Evolutionary conservation across 768 basidiomycete genomes (phyloP).

Genomic region (Boletus vermiculosoides): DNA sequence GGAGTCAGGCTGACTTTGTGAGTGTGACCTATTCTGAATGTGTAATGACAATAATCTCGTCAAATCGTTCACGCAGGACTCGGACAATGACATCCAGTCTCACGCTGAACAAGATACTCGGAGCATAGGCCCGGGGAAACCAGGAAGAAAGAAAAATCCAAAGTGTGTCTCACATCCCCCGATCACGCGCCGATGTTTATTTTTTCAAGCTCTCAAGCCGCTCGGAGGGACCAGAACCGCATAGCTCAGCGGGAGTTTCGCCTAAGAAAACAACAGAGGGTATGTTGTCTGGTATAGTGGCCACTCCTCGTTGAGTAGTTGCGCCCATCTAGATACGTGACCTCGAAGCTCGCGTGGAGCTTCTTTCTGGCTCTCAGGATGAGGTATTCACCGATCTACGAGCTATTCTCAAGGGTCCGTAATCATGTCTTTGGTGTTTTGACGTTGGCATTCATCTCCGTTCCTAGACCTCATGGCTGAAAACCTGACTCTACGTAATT

Average conservation of each 20-base stretch:
- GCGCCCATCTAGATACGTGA: slow-evolving; percentile 72
- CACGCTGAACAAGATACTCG: slow-evolving; percentile 28
- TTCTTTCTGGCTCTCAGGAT: slow-evolving; percentile 89
- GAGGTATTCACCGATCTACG: slow-evolving; percentile 82
- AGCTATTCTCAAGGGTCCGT: slow-evolving; percentile 72
- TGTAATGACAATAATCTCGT: slow-evolving; percentile 12
- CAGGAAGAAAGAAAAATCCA: slow-evolving; percentile 87
- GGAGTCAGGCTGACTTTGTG: slow-evolving; percentile 59
- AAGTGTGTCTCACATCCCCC: slow-evolving; percentile 49
- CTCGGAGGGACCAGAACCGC: slow-evolving; percentile 83
- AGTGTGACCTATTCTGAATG: slow-evolving; percentile 13
- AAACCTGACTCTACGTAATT: slow-evolving; percentile 78
- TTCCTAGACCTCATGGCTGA: slow-evolving; percentile 79
- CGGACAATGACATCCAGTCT: slow-evolving; percentile 70
- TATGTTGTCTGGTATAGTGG: slow-evolving; percentile 29
- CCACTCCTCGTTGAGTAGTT: background rate
- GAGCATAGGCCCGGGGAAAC: slow-evolving; percentile 27
- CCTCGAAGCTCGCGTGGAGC: slow-evolving; percentile 92
- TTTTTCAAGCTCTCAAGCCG: slow-evolving; percentile 72
- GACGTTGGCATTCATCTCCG: slow-evolving; percentile 6
- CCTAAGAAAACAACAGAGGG: slow-evolving; percentile 85
- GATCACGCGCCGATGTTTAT: slow-evolving; percentile 15
- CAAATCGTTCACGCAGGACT: slow-evolving; percentile 44
- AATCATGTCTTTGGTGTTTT: background rate
- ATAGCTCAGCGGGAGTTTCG: slow-evolving; percentile 95